A percentile compares a stretch with the other conserved stretches of the same genome.
These are phyloP conservation scores for Penicillium sumatraense DNA, from an alignment of 2,329 filamentous ascomycete species.

Conservation along the genomic window DNA sequence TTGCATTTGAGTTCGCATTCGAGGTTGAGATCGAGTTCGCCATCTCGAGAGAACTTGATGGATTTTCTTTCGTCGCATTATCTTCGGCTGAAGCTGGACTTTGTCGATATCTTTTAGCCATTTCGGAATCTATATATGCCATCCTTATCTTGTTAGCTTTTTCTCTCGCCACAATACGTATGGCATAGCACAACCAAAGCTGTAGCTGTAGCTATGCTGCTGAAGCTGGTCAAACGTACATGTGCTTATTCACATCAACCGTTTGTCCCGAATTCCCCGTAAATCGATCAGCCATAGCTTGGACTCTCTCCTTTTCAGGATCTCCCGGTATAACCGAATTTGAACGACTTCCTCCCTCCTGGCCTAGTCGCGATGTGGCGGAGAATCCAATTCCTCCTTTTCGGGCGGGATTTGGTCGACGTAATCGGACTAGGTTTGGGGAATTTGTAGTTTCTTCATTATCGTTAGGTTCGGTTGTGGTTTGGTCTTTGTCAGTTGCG, in stretches of 20 bases:
- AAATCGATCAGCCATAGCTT: conserved; percentile 57
- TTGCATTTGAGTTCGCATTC: too few species aligned
- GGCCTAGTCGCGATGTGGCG: conserved; percentile 31
- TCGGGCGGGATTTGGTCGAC: conserved; percentile 42
- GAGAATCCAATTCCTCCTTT: conserved; percentile 54
- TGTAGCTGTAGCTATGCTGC: conserved; percentile 1
- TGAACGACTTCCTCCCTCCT: conserved; percentile 28
- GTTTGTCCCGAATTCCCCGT: conserved; percentile 63
- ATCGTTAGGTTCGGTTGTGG: conserved; percentile 17
- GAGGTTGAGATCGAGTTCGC: conserved; percentile 26
- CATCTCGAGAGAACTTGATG: conserved; percentile 7
- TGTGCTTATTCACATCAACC: conserved; percentile 64
- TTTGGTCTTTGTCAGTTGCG: conserved; percentile 12
- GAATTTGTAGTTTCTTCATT: conserved; percentile 23
- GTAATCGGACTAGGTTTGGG: conserved; percentile 42
- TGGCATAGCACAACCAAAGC: too few species aligned
- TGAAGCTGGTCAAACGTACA: conserved; percentile 57
- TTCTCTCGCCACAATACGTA: too few species aligned
- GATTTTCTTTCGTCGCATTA: conserved; percentile 7
- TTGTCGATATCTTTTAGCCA: conserved; percentile 58
- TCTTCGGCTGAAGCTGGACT: conserved; percentile 25
- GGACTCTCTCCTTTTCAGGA: conserved; percentile 39
- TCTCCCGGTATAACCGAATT: conserved; percentile 36
- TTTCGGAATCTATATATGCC: conserved; percentile 68
- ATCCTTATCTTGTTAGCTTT: conserved; percentile 67